These are phyloP conservation scores for Auriscalpium vulgare DNA, from an alignment of 768 basidiomycete genomes.

Conservation along the genomic window DNA sequence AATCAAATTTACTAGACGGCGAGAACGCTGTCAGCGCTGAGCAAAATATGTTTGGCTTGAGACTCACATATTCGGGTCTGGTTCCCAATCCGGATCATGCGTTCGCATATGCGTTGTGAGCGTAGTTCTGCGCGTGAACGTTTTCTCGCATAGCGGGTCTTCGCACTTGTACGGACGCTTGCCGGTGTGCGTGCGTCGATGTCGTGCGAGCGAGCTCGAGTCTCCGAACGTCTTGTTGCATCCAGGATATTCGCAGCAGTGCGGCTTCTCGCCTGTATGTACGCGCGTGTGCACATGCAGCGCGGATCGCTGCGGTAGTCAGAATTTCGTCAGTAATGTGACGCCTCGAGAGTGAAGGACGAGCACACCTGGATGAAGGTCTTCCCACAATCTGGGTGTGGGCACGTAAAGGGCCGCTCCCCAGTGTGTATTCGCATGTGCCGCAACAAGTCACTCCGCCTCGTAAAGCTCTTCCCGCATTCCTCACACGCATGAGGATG, in stretches of 20 bases:
- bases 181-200: constrained; percentile 83
- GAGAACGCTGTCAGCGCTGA: constrained; percentile 1
- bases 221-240: constrained; percentile 87
- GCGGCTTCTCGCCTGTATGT: constrained; percentile 91
- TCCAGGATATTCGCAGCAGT: constrained; percentile 82
- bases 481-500: constrained; percentile 58
- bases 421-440: constrained; percentile 90
- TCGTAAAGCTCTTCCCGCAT: constrained; percentile 75
- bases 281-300: constrained; percentile 83
- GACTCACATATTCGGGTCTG: constrained; percentile 73
- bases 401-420: constrained; percentile 77
- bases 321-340: constrained; percentile 11
- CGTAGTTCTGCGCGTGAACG: constrained; percentile 80
- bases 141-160: constrained; percentile 76
- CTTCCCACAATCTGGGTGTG: constrained; percentile 70
- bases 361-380: constrained; percentile 79
- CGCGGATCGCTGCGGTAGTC: constrained; percentile 60
- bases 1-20: constrained; percentile 60
- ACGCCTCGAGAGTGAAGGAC: background rate
- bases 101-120: constrained; percentile 83
- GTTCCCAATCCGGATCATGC: constrained; percentile 79
- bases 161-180: constrained; percentile 85
- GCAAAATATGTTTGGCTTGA: background rate
- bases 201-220: constrained; percentile 85
- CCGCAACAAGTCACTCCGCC: constrained; percentile 75